These are phyloP conservation scores for Pisolithus sp. DNA, from an alignment of 768 basidiomycete species.

Conservation along the genomic window DNA sequence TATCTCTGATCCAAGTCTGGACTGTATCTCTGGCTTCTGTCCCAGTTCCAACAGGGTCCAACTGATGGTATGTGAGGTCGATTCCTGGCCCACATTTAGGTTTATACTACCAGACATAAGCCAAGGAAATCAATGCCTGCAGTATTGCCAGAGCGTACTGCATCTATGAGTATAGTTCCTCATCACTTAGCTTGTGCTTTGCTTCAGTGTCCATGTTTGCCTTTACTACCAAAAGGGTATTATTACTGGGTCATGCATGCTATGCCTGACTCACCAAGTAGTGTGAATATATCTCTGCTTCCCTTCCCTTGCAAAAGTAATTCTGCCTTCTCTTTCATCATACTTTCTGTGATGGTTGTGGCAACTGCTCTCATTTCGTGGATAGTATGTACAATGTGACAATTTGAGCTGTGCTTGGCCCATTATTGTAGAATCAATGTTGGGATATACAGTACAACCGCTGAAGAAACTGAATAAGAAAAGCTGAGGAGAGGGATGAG, in stretches of 20 bases:
- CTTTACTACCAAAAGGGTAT: slow-evolving; percentile 12
- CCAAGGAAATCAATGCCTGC: not conserved
- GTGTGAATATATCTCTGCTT: slow-evolving; percentile 14
- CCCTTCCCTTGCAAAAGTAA: slow-evolving; percentile 3
- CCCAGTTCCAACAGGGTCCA: slow-evolving; percentile 65
- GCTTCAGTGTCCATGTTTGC: slow-evolving; percentile 23
- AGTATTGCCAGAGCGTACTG: slow-evolving; percentile 12
- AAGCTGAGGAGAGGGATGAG: too few relatives aligned
- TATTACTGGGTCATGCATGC: not conserved
- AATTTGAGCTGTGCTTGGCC: too few relatives aligned
- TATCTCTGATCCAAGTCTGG: slow-evolving; percentile 56
- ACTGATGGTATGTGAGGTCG: slow-evolving; percentile 49
- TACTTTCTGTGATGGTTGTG: slow-evolving; percentile 1
- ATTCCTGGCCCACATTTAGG: slow-evolving; percentile 51
- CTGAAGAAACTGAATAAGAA: too few relatives aligned
- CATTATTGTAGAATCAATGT: too few relatives aligned
- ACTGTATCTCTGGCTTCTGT: slow-evolving; percentile 50
- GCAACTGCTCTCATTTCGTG: not conserved
- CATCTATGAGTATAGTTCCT: slow-evolving; percentile 9
- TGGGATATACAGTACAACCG: too few relatives aligned
- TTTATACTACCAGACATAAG: slow-evolving; percentile 29
- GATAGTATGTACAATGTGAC: too few relatives aligned
- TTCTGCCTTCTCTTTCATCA: slow-evolving; percentile 11
- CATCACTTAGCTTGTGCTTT: slow-evolving; percentile 17
- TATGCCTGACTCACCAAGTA: slow-evolving; percentile 31